Evolutionary conservation across 2,329 filamentous ascomycete species (phyloP), one percentile per base, ranked within the genome.

Genomic region (Colletotrichum nymphaeae): DNA sequence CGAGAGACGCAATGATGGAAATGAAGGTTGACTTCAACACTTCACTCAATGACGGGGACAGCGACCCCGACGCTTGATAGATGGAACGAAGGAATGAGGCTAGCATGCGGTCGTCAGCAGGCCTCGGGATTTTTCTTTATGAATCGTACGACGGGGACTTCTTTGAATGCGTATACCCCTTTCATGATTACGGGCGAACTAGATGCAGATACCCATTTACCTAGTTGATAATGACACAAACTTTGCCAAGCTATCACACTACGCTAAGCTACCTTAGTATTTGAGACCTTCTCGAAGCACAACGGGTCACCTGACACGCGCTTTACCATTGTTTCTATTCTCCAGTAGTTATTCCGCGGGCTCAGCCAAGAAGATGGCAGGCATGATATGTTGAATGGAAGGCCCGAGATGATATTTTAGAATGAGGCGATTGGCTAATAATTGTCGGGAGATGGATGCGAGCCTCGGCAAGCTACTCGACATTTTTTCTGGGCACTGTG

Each of bases 1-100:
- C 84, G 4, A 79, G 84, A 16, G 83, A 86, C 60, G 81, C 84
- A 66, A 77, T 85, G 67, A 82, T 80, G 58, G 69, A 76, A 7
- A 78, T 82, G 56, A 62, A 75, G 24, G 77, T 77, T 2, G 81
- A 85, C 72, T 86, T 86, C 77, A 79, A 83, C 62, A 75, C 78
- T 46, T 58, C 78, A 55, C 74, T 77, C 5, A 69, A 35, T 4
- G 67, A 77, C 30, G 75, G 78, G n/a, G 82, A 83, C 19, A 83
- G 82, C 63, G 84, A 84, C 64, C 82, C 82, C 1, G 84, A 85
- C 72, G 79, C 79, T 11, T 85, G 74, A 83, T 24, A 59, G 57
- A 73, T 60, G 58, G 24, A 24, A 63, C 7, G 53, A 62, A 32
- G 24, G 32, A 53, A 30, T 9, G 65, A 59, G 30, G 32, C 46